A percentile compares a stretch with the other conserved stretches of the same genome.
Conservation (phyloP, 139 green algal genomes). For the Medakamo hakoo region DNA sequence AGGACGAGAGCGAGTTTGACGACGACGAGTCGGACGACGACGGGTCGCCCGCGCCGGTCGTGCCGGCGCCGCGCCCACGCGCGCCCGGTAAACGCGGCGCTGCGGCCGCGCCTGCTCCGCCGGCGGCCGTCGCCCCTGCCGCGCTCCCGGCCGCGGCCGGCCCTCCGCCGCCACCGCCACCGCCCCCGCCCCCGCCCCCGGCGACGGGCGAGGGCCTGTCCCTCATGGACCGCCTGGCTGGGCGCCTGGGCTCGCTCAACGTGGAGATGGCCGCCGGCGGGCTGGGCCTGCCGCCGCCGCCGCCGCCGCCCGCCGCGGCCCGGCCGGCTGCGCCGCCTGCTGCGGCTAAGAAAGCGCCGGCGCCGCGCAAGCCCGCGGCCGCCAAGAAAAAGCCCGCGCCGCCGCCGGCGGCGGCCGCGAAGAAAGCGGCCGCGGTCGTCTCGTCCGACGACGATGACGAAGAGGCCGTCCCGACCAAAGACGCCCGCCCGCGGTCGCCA, state of each 20-base stretch:
- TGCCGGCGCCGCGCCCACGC: neutral
- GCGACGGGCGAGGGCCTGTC: constrained; percentile 14
- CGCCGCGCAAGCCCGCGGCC: neutral
- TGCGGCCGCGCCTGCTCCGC: neutral
- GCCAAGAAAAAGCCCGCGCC: constrained; percentile 2
- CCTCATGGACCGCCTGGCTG: constrained; percentile 26
- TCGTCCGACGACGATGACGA: constrained; percentile 21
- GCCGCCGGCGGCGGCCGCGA: constrained; percentile 15
- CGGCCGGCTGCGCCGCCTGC: neutral
- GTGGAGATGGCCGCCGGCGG: constrained; percentile 4
- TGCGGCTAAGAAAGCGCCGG: neutral
- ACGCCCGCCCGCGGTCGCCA: too few species aligned
- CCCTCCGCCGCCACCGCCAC: neutral
- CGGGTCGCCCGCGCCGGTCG: constrained; percentile 5
- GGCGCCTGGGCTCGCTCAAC: constrained; percentile 15
- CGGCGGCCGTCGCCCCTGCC: neutral
- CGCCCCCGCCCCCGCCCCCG: constrained; percentile 7
- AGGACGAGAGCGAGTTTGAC: constrained; percentile 12
- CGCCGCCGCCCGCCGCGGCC: neutral
- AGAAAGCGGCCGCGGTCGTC: constrained; percentile 27
- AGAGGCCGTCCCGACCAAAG: too few species aligned
- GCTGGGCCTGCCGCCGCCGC: neutral
- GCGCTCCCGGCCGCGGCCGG: neutral
- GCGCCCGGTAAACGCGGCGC: constrained; percentile 9
- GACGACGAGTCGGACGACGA: constrained; percentile 5